Evolutionary conservation across 2,329 filamentous ascomycete genomes (phyloP), one percentile per base, ranked within the genome.

Genomic region (Rhinocladiella mackenziei): DNA sequence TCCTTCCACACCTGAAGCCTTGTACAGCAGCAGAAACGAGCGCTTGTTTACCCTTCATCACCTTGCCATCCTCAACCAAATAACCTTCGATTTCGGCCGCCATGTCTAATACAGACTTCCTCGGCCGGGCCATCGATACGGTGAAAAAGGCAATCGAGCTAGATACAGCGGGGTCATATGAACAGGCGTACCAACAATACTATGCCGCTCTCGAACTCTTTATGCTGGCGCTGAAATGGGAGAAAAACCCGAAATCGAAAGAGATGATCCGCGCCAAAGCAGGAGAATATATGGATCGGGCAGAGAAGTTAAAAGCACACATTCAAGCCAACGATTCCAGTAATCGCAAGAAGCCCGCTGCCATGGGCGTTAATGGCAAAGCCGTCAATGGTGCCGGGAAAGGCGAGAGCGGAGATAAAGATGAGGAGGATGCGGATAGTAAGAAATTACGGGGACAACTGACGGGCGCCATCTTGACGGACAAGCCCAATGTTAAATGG

Each of bases 181-280:
- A 96, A 61, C 91, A 94, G 68, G 92, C 92, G 44, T 97, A 97
- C 67, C 86, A 95, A 64, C 77, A 85, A 53, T 98, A 98, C 78
- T 96, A 95, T 74, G 83, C 88, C 57, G 84, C 91, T 39, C 85
- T 98, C 58, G 91, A 98, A 70, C 81, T 97, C 46, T 98, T 97
- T 75, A 95, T 98, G 86, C 85, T 97, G 50, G 92, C 92, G 23
- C 77, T 98, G 49, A 98, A 98, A 75, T 98, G 91, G 91, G 92
- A 98, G 73, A 98, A 97, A 78, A 97, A 96, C 71, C 82, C 86
- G 53, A 91, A 89, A 59, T 89, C 88, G 54, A 97, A 97, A 74
- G 89, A 94, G 64, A 94, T 95, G 79, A 96, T 98, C 67, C 84
- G 92, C 58, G 81, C 86, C 58, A 97, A 97, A 74, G 89, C 89